phyloP scores from a whole-genome alignment of 2,329 filamentous ascomycete species.

The Escovopsis sp. region DNA sequence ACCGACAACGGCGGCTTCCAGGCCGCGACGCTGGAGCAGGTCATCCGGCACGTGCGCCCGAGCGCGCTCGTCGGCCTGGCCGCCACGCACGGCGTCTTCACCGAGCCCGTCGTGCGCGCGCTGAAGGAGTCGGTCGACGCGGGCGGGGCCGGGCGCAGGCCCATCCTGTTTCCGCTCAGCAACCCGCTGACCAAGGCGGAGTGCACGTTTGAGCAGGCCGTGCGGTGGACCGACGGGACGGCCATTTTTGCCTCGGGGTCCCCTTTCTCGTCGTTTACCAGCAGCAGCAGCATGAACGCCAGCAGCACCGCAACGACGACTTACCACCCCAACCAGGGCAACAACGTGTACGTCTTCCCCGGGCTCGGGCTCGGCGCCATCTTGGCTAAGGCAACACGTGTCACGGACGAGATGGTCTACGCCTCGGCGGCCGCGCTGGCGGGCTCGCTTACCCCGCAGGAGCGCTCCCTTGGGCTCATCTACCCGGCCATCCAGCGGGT shows the following conservation, averaged over 20 bases:
- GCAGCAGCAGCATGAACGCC: too few species aligned
- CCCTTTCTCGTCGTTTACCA: constrained; percentile 61
- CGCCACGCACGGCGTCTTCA: constrained; percentile 90
- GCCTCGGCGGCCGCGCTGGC: constrained; percentile 73
- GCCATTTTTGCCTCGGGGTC: constrained; percentile 92
- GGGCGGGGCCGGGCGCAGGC: constrained; percentile 54
- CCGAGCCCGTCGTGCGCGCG: constrained; percentile 65
- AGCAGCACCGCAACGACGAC: constrained; percentile 31
- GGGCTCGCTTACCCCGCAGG: constrained; percentile 62
- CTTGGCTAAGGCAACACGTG: constrained; percentile 67
- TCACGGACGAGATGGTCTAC: constrained; percentile 96
- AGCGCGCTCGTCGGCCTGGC: constrained; percentile 90
- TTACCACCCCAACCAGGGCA: constrained; percentile 70
- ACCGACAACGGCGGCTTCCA: constrained; percentile 49
- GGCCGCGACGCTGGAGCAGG: constrained; percentile 70
- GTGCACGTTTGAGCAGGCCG: constrained; percentile 89
- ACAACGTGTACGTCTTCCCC: constrained; percentile 88
- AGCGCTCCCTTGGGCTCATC: constrained; percentile 69
- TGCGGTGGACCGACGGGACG: constrained; percentile 78
- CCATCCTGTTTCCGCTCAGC: constrained; percentile 90
- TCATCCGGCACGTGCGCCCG: constrained; percentile 89
- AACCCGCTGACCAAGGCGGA: constrained; percentile 95
- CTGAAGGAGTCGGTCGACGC: constrained; percentile 48
- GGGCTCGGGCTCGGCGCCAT: constrained; percentile 90
- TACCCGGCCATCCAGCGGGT: constrained; percentile 89